phyloP scores from a whole-genome alignment of 352 stramenopile species.

The Phytophthora aleatoria region DNA sequence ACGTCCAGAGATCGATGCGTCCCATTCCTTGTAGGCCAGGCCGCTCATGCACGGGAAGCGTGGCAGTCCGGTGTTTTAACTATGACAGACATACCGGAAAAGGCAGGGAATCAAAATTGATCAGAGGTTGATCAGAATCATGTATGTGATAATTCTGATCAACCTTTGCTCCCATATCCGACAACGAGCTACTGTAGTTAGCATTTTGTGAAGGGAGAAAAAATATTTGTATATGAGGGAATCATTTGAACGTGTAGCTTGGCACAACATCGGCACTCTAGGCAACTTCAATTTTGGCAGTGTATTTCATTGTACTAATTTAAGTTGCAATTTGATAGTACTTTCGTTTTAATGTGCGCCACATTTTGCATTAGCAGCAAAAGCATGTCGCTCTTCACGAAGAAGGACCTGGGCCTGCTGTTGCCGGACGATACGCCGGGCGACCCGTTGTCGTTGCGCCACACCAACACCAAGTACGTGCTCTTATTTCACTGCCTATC shows the following conservation, averaged over 20 bases:
- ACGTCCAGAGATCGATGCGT: neutral
- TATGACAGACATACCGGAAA: neutral
- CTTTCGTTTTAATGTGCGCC: neutral
- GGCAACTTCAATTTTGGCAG: no score
- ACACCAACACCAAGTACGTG: conserved; percentile 71
- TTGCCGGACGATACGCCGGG: conserved; percentile 82
- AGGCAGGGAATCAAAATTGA: neutral
- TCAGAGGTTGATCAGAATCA: no score
- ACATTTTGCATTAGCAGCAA: neutral
- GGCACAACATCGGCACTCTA: no score
- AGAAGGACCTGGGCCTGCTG: conserved; percentile 85
- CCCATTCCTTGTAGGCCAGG: no score
- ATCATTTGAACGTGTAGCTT: no score
- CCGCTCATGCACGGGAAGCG: no score
- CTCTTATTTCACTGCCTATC: neutral
- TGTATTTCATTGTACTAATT: neutral
- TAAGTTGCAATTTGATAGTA: neutral
- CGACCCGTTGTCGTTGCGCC: conserved; percentile 77
- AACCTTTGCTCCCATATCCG: no score
- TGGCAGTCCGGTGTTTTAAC: neutral
- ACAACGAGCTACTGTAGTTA: no score
- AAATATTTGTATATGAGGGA: no score
- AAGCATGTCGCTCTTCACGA: conserved; percentile 84
- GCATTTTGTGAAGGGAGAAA: no score
- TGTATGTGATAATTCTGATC: no score